These are phyloP conservation scores for Pugionium dolabratum DNA, from an alignment of 345 rosid genomes.

Conservation along the genomic window DNA sequence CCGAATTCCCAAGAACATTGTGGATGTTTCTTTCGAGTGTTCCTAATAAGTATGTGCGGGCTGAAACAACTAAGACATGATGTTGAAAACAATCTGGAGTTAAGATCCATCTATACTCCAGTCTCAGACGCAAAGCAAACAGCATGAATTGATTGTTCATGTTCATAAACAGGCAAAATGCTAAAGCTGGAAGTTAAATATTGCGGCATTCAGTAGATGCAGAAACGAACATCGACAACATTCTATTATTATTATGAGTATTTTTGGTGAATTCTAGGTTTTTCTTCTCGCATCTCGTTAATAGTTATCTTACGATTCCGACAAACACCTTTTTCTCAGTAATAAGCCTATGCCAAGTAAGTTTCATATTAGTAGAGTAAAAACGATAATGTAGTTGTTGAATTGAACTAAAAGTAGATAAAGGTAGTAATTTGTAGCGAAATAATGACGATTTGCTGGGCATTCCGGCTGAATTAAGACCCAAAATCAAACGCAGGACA, in stretches of 20 bases:
- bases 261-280: neutral
- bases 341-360: constrained; percentile 5
- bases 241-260: neutral
- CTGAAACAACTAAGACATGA: neutral
- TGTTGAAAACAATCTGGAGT: neutral
- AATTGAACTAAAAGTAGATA: neutral
- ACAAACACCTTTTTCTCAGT: neutral
- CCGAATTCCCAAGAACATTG: constrained; percentile 7
- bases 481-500: constrained; percentile 15
- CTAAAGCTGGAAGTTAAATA: neutral
- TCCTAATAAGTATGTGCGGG: neutral
- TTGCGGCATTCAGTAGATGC: neutral
- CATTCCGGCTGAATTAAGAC: neutral
- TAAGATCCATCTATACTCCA: neutral
- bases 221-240: constrained; percentile 11
- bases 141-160: neutral
- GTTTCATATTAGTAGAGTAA: neutral
- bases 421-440: neutral
- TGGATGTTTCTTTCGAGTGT: constrained; percentile 6
- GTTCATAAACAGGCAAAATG: constrained; percentile 17
- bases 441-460: neutral
- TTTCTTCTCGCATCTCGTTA: neutral
- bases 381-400: neutral
- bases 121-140: constrained; percentile 1
- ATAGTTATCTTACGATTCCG: neutral